Evolutionary conservation across 208 protist genomes (phyloP), one percentile per base, ranked within the genome.

Genomic region (Trypanosomatidae sp.): DNA sequence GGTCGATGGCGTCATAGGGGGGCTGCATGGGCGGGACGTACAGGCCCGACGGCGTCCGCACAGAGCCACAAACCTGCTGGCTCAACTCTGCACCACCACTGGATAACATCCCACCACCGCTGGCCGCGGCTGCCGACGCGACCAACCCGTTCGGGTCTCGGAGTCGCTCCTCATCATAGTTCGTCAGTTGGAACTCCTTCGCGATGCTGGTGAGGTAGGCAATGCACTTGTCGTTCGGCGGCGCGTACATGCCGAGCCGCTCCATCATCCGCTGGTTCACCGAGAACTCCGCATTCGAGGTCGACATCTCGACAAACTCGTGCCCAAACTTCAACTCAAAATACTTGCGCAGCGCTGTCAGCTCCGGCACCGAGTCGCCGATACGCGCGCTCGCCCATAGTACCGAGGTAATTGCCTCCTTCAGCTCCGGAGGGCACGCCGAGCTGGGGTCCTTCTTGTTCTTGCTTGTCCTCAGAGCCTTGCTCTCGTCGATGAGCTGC

Each of bases 191-290:
- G 69, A 92, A 96, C 77, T 97, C 90, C 17, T 69, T 73, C 0
- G 91, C 91, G 46, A 98, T 94, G 71, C 74, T 87, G n/a, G 75
- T 83, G 30, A 98, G 80, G 74, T 97, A 97, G 66, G 84, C 77
- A 15, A 96, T 71, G 77, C 94, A 97, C 73, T 85, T 87, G 5
- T 94, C 92, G 62, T 94, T 93, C 1, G 85, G 78, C 10, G 92
- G 91, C 10, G 89, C 89, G 66, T 87, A 85, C 62, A 95, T 82
- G 43, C 83, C 79, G 5, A 97, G 80, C 5, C 91, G 91, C 65
- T 98, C 91, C 73, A 95, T 87, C 74, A 98, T 83, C 43, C 83
- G 83, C 59, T 94, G 87, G 64, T 98, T 98, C 41, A 98, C 94
- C 2, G 90, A 90, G 66, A 90, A 94, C 80, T 98, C 94, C 25